These are phyloP conservation scores for Tetracladium marchalianum DNA, from an alignment of 495 filamentous ascomycete species.

Conservation along the genomic window DNA sequence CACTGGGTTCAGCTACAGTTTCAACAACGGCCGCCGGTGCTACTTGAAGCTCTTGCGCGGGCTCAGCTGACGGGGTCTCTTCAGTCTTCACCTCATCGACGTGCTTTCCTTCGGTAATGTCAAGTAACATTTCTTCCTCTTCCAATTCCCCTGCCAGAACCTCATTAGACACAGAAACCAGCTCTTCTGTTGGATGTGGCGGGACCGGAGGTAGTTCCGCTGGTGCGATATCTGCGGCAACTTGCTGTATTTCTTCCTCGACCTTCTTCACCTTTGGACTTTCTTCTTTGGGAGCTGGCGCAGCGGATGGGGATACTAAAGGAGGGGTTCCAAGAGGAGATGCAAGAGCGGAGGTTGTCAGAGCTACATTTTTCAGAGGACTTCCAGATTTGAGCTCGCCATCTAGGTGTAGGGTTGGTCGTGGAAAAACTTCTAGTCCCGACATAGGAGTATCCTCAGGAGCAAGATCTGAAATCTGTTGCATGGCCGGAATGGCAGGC, in stretches of 20 bases:
- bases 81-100: conserved; percentile 4
- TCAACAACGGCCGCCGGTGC: neutral
- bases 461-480: neutral
- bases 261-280: neutral
- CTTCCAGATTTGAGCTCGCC: conserved; percentile 8
- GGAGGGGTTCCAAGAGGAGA: conserved; percentile 10
- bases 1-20: too few species aligned
- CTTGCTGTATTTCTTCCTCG: conserved; percentile 12
- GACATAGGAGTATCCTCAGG: conserved; percentile 1
- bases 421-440: conserved; percentile 2
- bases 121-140: conserved; percentile 17
- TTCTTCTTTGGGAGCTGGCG: neutral
- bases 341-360: conserved; percentile 12
- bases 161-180: conserved; percentile 1
- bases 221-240: conserved; percentile 4
- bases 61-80: neutral
- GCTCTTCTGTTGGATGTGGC: conserved; percentile 9
- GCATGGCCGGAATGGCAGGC: neutral
- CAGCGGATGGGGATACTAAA: neutral
- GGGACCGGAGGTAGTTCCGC: conserved; percentile 6
- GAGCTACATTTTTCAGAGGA: conserved; percentile 17
- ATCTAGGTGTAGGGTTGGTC: neutral
- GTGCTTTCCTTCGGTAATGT: conserved; percentile 9
- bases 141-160: conserved; percentile 11
- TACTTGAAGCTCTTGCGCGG: neutral